Base-by-base conservation (phyloP, 352 stramenopile genomes). In the Blastocystis sp. region DNA sequence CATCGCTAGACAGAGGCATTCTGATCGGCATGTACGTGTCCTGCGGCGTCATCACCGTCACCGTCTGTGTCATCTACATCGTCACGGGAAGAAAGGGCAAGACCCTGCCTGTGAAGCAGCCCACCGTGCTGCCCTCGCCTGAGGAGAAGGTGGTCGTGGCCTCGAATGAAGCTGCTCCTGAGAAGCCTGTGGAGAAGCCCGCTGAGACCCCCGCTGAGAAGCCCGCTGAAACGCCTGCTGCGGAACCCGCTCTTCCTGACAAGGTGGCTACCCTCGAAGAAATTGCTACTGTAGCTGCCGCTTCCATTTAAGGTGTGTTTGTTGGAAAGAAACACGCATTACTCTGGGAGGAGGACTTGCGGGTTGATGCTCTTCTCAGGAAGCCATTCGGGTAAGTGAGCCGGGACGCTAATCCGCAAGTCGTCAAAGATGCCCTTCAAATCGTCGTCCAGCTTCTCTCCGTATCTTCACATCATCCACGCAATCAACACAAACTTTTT, bases 401-500 rank as follows among this genome's bases (percentile, higher is more conserved):
- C 24, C 0, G 74, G 74, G 3, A 69, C 28, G 45, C 28, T 52
- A 38, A 84, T 84, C 2, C 74, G 54, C 21, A 84, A 45, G 40
- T 84, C 74, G 28, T 84, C 74, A 52, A 84, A 84, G 38, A 84
- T 84, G 74, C 74, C 69, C 28, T 84, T 84, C 1, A 84, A 48
- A 57, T 84, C 74, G 57, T 84, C 74, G 48, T 84, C 74, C 14
- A 84, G 57, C 45, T 84, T 84, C 42, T 84, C 74, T 24, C 60
- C 74, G 69, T 69, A 84, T 68, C 74, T 84, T 54, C 14, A 66
- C 24, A 45, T 28, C n/a, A 54, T 10, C 21, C 40, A 19, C 10
- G 45, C 10, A n/a, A n/a, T 34, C 1, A 21, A 48, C 1, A 0
- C 42, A 21, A 40, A 68, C 74, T 64, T 66, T 38, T 84, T 84